Evolutionary conservation across 345 rosid genomes (phyloP), one percentile per base, ranked within the genome.

Genomic region (Ricinus communis): DNA sequence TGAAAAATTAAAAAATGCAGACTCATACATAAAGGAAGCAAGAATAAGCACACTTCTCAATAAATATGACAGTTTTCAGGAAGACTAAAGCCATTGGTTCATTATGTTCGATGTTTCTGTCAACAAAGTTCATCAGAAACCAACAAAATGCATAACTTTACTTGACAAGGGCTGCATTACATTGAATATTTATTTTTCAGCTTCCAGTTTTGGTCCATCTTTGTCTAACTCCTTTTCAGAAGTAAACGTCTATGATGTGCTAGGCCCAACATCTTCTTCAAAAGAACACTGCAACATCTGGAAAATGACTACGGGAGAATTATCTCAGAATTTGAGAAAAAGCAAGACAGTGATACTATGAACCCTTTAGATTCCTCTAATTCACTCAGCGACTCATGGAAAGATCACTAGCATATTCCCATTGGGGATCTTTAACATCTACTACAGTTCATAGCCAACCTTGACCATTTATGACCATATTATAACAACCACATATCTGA

Each of bases 1-100:
- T n/a, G 6, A 60, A 63, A 72, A 47, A 68, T 36, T 54, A 72
- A 38, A 62, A 46, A 18, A 45, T 45, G 75, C 25, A 65, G 54
- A 66, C 66, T 27, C 66, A 61, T 5, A 1, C 1, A 43, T 11
- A 47, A 21, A 66, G 67, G 51, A 74, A 54, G 59, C n/a, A 51
- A 25, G 50, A 74, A 19, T 38, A 25, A 5, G 16, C 22, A 21
- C 43, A 8, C 21, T 72, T 54, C 36, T 65, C 38, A 53, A 33
- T 22, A 55, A 45, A 77, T 21, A 25, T 46, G 36, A 30, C 65
- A 68, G 18, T 8, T 49, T 69, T 60, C 46, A 53, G 38, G 52
- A 47, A n/a, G n/a, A n/a, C 62, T 12, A n/a, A 9, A 53, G 14
- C 36, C 41, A 47, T 38, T 45, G 46, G 5, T 46, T 45, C 51